Conservation (phyloP, 2,329 filamentous ascomycete genomes). For the Exophiala spinifera region DNA sequence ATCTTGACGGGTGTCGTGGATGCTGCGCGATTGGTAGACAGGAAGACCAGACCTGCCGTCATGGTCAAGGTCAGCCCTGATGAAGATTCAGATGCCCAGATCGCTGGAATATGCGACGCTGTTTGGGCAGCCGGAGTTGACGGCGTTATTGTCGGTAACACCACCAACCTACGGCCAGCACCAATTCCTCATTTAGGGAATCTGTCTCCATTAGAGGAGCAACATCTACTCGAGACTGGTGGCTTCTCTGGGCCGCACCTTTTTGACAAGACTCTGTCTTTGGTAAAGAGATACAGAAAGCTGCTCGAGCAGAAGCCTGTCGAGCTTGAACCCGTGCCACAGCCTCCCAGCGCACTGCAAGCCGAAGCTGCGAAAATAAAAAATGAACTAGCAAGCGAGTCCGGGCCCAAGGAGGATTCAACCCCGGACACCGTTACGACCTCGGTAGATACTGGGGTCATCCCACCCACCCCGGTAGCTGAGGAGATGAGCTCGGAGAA, state of each 20-base stretch:
- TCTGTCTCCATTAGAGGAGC: constrained; percentile 64
- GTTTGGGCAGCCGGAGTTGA: constrained; percentile 82
- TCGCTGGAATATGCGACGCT: constrained; percentile 83
- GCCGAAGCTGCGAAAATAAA: constrained; percentile 20
- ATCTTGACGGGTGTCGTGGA: constrained; percentile 79
- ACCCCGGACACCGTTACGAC: constrained; percentile 2
- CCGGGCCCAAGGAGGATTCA: neutral
- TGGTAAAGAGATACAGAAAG: constrained; percentile 76
- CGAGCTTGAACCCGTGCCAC: constrained; percentile 1
- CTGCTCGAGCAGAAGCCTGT: constrained; percentile 54
- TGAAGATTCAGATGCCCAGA: constrained; percentile 79
- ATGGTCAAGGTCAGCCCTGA: constrained; percentile 99
- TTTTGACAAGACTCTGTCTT: constrained; percentile 72
- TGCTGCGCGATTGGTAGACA: constrained; percentile 66
- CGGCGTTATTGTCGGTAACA: constrained; percentile 95
- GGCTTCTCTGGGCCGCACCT: constrained; percentile 89
- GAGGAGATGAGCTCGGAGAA: constrained; percentile 19
- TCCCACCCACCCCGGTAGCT: constrained; percentile 6
- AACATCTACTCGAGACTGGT: constrained; percentile 70
- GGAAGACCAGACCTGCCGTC: constrained; percentile 72
- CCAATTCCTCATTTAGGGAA: constrained; percentile 65
- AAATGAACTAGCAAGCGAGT: constrained; percentile 3
- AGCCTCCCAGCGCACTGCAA: constrained; percentile 12
- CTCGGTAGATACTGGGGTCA: constrained; percentile 20
- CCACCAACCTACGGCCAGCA: constrained; percentile 76